A percentile compares a stretch with the other conserved stretches of the same genome.
phyloP scores from a whole-genome alignment of 805 yeast genomes.

The Babjeviella inositovora region DNA sequence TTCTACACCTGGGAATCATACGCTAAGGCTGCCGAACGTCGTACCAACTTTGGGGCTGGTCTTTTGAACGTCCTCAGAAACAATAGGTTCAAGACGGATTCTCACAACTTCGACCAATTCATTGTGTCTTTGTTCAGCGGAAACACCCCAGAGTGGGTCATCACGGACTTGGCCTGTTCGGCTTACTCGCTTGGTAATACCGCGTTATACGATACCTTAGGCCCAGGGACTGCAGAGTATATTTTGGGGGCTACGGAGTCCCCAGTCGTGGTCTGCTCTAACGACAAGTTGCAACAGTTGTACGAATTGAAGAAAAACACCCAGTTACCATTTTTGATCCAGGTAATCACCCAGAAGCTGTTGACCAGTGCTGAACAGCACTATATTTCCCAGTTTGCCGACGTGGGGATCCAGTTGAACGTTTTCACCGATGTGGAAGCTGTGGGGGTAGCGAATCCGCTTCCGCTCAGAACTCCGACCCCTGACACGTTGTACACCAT shows the following conservation, averaged over 20 bases:
- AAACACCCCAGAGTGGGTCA: constrained; percentile 53
- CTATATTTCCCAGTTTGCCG: constrained; percentile 7
- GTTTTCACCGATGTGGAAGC: constrained; percentile 14
- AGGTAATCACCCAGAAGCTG: constrained; percentile 12
- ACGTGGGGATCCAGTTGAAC: constrained; percentile 10
- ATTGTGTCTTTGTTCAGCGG: constrained; percentile 38
- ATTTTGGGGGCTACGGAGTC: constrained; percentile 45
- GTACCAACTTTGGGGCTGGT: constrained; percentile 39
- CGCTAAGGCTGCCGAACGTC: constrained; percentile 19
- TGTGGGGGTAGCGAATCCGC: constrained; percentile 16
- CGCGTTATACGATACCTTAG: constrained; percentile 39
- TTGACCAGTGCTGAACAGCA: constrained; percentile 3
- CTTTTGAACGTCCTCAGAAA: constrained; percentile 19
- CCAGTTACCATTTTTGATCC: constrained; percentile 4
- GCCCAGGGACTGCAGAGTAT: constrained; percentile 44
- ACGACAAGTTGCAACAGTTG: constrained; percentile 6
- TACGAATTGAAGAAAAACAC: constrained; percentile 3
- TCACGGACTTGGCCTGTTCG: constrained; percentile 53
- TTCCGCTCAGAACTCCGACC: constrained; percentile 22
- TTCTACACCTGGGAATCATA: constrained; percentile 27
- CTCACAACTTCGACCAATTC: constrained; percentile 15
- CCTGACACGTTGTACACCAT: constrained; percentile 42
- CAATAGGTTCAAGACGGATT: constrained; percentile 2
- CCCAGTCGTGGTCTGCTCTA: constrained; percentile 19
- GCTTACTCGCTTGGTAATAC: constrained; percentile 39